phyloP scores from a whole-genome alignment of 495 filamentous ascomycete species.

The Tuber brumale region DNA sequence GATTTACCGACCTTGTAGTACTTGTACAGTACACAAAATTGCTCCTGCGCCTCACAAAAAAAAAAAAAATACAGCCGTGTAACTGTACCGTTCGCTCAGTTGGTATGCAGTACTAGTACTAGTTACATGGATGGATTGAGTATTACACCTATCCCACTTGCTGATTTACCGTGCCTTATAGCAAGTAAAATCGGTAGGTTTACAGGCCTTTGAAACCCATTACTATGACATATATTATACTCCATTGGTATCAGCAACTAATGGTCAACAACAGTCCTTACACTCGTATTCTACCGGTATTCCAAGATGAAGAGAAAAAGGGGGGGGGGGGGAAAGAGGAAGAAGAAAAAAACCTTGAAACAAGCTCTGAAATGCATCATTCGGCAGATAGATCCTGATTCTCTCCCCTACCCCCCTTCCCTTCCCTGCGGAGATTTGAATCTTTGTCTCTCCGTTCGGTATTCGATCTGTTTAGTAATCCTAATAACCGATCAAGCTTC shows the following conservation, averaged over 20 bases:
- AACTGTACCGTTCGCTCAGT: neutral
- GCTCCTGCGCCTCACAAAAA: neutral
- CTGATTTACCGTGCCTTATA: neutral
- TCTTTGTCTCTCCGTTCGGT: neutral
- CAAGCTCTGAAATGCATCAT: neutral
- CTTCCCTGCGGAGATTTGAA: neutral
- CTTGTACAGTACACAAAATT: neutral
- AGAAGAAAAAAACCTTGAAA: neutral
- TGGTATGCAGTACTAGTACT: neutral
- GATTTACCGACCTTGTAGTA: no score
- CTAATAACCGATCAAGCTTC: neutral
- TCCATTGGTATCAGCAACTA: neutral
- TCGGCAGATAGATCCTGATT: neutral
- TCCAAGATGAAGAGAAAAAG: neutral
- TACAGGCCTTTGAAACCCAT: neutral
- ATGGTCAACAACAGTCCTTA: neutral
- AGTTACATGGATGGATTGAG: neutral
- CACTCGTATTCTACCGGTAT: neutral
- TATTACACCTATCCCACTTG: neutral
- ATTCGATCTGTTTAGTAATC: constrained; percentile 1
- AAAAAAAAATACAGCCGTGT: neutral
- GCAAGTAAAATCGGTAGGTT: neutral
- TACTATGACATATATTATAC: constrained; percentile 1
- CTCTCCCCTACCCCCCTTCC: neutral
- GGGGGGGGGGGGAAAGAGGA: neutral